These are phyloP conservation scores for Ophiostoma pallidulum DNA, from an alignment of 2,329 filamentous ascomycete genomes.

Conservation along the genomic window DNA sequence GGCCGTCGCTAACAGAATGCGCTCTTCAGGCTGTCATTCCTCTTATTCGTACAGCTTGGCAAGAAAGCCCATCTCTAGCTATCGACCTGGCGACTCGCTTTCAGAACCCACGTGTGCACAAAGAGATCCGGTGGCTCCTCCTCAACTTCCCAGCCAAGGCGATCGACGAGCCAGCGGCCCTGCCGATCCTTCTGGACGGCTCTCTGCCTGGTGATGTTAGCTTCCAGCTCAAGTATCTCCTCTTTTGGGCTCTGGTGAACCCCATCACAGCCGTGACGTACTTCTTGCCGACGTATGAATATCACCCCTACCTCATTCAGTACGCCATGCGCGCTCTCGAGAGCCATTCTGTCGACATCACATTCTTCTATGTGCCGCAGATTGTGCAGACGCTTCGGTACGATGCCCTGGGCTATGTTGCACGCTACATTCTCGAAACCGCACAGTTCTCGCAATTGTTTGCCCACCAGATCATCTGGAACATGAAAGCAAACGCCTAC, in stretches of 20 bases:
- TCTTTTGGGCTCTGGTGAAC: conserved; percentile 90
- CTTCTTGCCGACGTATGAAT: conserved; percentile 82
- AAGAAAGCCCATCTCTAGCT: conserved; percentile 75
- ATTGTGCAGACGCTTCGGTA: conserved; percentile 94
- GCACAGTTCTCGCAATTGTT: conserved; percentile 97
- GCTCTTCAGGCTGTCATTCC: conserved; percentile 43
- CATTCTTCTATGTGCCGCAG: conserved; percentile 98
- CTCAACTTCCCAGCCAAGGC: conserved; percentile 78
- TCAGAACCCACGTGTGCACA: conserved; percentile 60
- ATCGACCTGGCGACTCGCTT: conserved; percentile 76
- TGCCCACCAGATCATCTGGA: conserved; percentile 99
- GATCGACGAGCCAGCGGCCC: conserved; percentile 67
- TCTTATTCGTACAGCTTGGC: conserved; percentile 76
- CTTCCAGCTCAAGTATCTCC: conserved; percentile 81
- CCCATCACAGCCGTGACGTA: conserved; percentile 88
- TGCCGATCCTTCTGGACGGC: conserved; percentile 72
- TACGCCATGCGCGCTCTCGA: conserved; percentile 95
- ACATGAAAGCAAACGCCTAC: conserved; percentile 98
- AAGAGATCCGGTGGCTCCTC: conserved; percentile 69
- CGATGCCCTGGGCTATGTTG: conserved; percentile 86
- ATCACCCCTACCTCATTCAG: conserved; percentile 88
- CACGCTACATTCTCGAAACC: conserved; percentile 93
- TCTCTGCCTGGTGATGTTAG: conserved; percentile 69
- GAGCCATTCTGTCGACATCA: conserved; percentile 89
- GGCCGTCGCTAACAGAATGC: conserved; percentile 14